phyloP scores from a whole-genome alignment of 106 monocot species.

The Allium cepa region DNA sequence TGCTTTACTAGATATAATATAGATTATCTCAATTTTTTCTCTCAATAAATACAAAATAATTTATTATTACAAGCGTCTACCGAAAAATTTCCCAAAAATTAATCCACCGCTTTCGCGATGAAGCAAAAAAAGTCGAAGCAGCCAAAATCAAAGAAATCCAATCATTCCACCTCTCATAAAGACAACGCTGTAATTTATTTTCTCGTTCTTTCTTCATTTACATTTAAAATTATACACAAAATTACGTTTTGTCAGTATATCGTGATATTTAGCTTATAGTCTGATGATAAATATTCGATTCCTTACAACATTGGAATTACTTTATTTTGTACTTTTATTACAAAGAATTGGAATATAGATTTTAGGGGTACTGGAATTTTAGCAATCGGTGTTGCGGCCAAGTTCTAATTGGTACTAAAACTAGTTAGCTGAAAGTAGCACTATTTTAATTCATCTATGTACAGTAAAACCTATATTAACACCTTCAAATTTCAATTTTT shows the following conservation, averaged over 20 bases:
- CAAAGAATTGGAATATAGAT: not conserved
- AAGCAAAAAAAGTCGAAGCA: constrained; percentile 9
- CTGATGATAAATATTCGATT: not conserved
- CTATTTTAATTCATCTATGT: not conserved
- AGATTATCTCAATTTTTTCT: no score
- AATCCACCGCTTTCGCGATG: constrained; percentile 2
- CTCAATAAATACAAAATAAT: no score
- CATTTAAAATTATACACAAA: not conserved
- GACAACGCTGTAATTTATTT: not conserved
- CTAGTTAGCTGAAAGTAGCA: not conserved
- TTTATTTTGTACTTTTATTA: not conserved
- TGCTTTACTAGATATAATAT: no score
- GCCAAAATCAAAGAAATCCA: constrained; percentile 7
- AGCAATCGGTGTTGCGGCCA: not conserved
- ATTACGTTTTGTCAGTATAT: not conserved
- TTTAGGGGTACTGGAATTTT: not conserved
- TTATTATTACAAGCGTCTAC: no score
- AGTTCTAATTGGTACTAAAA: not conserved
- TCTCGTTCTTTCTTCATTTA: not conserved
- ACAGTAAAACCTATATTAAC: not conserved
- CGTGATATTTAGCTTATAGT: not conserved
- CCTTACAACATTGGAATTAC: not conserved
- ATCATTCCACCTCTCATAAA: not conserved
- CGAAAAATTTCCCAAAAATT: not conserved
- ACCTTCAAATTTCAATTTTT: not conserved